Percentiles rank a stretch among this genome's conserved stretches.
These are phyloP conservation scores for Tulasnella sp. DNA, from an alignment of 768 basidiomycete species.

Conservation along the genomic window DNA sequence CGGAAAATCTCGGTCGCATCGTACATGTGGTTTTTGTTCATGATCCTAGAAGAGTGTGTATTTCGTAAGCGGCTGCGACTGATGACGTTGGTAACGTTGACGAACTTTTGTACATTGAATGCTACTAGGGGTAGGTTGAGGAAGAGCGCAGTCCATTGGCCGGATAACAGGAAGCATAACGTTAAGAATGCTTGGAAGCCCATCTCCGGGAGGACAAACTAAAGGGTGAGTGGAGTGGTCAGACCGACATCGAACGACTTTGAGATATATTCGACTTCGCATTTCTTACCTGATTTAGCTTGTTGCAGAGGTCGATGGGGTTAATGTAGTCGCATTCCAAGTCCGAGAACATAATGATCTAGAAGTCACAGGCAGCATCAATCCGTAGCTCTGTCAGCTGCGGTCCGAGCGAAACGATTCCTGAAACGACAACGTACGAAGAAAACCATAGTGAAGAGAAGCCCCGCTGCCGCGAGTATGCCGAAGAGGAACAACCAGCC, in stretches of 20 bases:
- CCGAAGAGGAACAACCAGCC: slow-evolving; percentile 97
- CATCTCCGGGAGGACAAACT: slow-evolving; percentile 99
- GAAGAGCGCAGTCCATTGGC: slow-evolving; percentile 92
- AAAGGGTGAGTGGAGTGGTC: neutral
- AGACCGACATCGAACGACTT: neutral
- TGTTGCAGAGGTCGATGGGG: slow-evolving; percentile 99
- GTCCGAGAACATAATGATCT: slow-evolving; percentile 99
- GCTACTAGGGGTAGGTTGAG: slow-evolving; percentile 83
- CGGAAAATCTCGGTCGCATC: slow-evolving; percentile 99
- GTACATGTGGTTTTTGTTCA: slow-evolving; percentile 94
- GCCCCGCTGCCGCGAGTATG: slow-evolving; percentile 89
- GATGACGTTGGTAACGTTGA: slow-evolving; percentile 28
- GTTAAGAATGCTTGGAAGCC: slow-evolving; percentile 90
- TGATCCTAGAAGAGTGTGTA: slow-evolving; percentile 55
- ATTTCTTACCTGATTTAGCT: slow-evolving; percentile 82
- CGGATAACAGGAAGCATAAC: slow-evolving; percentile 83
- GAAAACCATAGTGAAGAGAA: slow-evolving; percentile 99
- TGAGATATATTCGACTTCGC: neutral
- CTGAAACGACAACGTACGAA: slow-evolving; percentile 61
- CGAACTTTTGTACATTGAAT: slow-evolving; percentile 93
- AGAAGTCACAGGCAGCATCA: neutral
- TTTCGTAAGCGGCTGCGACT: neutral
- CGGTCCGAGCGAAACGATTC: neutral
- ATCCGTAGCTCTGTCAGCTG: neutral
- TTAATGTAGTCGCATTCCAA: slow-evolving; percentile 99